Conservation (phyloP, 2,329 filamentous ascomycete species). For the Fusarium heterosporum region DNA sequence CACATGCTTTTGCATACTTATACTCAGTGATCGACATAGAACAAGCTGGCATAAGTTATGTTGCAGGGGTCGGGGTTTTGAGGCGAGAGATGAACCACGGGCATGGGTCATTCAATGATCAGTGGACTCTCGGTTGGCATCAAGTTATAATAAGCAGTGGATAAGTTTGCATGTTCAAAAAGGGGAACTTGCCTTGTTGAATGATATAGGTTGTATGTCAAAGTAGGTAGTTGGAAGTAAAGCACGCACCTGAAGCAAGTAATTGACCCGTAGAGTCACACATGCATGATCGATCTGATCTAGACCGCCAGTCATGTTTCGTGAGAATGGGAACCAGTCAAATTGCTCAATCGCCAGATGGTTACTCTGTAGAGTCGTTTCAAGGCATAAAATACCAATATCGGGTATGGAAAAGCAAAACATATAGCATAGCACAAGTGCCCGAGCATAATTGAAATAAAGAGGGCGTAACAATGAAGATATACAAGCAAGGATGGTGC, state of each 20-base stretch:
- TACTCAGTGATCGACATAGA: slow-evolving; percentile 14
- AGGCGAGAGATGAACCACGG: slow-evolving; percentile 23
- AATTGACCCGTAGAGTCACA: slow-evolving; percentile 8
- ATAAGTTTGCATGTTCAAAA: slow-evolving; percentile 19
- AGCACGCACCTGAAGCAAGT: slow-evolving; percentile 5
- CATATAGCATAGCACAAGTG: background rate
- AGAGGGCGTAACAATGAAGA: slow-evolving; percentile 10
- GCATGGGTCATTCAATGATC: slow-evolving; percentile 25
- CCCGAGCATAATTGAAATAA: slow-evolving; percentile 8
- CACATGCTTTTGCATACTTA: slow-evolving; percentile 6
- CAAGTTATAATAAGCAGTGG: slow-evolving; percentile 40
- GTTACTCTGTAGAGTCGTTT: slow-evolving; percentile 3
- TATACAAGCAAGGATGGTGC: slow-evolving; percentile 20
- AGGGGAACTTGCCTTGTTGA: slow-evolving; percentile 14
- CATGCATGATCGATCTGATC: slow-evolving; percentile 20
- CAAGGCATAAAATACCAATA: slow-evolving; percentile 13
- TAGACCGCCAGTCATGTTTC: slow-evolving; percentile 26
- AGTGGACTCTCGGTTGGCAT: slow-evolving; percentile 32
- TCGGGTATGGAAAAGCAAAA: background rate
- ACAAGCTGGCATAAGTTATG: slow-evolving; percentile 1
- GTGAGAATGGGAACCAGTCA: slow-evolving; percentile 21
- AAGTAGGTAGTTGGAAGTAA: background rate
- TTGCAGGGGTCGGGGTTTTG: slow-evolving; percentile 23
- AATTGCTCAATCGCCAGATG: slow-evolving; percentile 28
- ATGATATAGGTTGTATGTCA: background rate